Base-by-base conservation (phyloP, 495 filamentous ascomycete genomes). In the Xylaria flabelliformis region DNA sequence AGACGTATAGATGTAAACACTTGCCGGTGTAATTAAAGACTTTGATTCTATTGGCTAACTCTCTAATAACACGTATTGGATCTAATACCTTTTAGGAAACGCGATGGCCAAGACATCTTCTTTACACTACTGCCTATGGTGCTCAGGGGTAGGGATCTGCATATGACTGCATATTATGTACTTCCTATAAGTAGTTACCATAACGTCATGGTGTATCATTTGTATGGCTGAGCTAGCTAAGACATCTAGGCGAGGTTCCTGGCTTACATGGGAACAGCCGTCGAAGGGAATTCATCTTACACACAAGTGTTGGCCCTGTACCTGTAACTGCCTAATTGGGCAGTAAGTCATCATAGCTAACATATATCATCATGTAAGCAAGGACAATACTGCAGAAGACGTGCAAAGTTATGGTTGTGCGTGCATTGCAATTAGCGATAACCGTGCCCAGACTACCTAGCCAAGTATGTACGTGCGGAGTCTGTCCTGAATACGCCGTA, bases 21-120 rank as follows among this genome's bases (percentile, higher is more conserved):
- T n/a, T 59, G 55, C 32, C 32, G 15, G n/a, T 12, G 29, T 36
- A 36, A 36, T 36, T 59, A 32, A 36, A 59, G 6, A 7, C 5
- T 0, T 6, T 36, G 5, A 21, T 59, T 36, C 34, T 15, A 59
- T 59, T 59, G 55, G 55, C 32, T n/a, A 6, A 2, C 13, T 19
- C 17, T 36, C 29, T 46, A 44, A 39, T 21, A 39, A 39, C 12
- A 9, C 15, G 32, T 61, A 19, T n/a, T 13, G 8, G n/a, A 19
- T 39, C 29, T 32, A 46, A 17, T 32, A 46, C 63, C 13, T 48
- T 65, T 65, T 21, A 48, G 63, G 63, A 46, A 65, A 65, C 1
- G 24, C 12, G 42, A 65, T 65, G 63, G 63, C 63, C 63, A 65
- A 65, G 63, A 65, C 42, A 19, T 65, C 6, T 29, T 12, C 17